Conservation (phyloP, 139 green algal genomes). For the Diplosphaera chodatii region DNA sequence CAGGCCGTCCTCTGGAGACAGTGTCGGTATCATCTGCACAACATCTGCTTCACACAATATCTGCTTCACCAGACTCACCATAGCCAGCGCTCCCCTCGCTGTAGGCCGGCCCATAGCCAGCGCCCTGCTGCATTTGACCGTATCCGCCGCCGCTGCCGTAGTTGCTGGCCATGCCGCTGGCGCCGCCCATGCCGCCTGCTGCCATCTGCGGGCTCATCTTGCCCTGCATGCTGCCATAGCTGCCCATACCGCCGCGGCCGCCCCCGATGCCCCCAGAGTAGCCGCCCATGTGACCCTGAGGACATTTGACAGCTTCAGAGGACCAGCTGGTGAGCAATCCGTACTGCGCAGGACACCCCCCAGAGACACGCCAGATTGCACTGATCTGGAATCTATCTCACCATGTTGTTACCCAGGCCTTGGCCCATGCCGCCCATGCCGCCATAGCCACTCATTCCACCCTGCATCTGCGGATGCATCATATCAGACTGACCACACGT, state of each 20-base stretch:
- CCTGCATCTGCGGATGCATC: slow-evolving; percentile 2
- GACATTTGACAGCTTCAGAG: too few species aligned
- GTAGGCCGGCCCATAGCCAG: not conserved
- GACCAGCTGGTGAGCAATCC: too few species aligned
- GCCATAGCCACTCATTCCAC: slow-evolving; percentile 8
- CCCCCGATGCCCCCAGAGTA: slow-evolving; percentile 1
- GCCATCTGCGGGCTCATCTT: not conserved
- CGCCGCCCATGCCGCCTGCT: not conserved
- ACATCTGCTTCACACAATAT: too few species aligned
- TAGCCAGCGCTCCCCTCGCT: not conserved
- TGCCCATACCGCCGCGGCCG: slow-evolving; percentile 13
- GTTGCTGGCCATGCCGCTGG: too few species aligned
- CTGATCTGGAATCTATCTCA: too few species aligned
- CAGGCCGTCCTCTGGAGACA: too few species aligned
- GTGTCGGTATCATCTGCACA: too few species aligned
- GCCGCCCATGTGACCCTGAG: not conserved
- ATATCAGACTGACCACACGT: not conserved
- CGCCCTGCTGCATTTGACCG: not conserved
- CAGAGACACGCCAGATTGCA: too few species aligned
- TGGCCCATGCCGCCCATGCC: not conserved
- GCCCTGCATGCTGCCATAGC: not conserved
- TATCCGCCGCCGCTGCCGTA: not conserved
- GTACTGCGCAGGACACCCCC: too few species aligned
- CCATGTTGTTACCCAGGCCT: too few species aligned
- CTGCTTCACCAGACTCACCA: not conserved